Conservation (phyloP, 1,284 basidiomycete genomes). For the Fomitopsis betulina region DNA sequence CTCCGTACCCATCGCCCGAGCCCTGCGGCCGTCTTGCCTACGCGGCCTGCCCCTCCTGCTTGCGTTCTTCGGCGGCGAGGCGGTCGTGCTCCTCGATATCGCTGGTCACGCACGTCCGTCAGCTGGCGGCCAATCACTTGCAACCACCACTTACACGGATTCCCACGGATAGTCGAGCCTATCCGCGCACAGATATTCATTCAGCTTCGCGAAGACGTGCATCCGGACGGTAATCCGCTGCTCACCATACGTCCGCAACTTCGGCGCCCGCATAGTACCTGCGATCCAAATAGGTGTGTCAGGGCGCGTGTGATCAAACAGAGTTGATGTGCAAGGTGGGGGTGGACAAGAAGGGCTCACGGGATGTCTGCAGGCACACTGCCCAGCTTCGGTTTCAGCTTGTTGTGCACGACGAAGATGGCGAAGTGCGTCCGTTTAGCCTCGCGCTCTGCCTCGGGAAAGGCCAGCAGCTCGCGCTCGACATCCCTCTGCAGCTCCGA, state of each 20-base stretch:
- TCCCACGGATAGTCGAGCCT: conserved; percentile 89
- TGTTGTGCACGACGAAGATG: conserved; percentile 95
- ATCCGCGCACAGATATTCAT: conserved; percentile 11
- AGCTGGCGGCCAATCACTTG: conserved; percentile 11
- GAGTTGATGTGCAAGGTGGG: neutral
- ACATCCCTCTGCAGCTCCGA: conserved; percentile 86
- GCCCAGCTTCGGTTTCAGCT: conserved; percentile 81
- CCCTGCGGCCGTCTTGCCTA: neutral
- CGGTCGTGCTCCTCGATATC: conserved; percentile 78
- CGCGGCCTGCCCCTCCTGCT: conserved; percentile 1
- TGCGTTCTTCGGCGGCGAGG: conserved; percentile 36
- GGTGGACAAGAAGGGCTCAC: conserved; percentile 35
- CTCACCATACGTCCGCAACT: conserved; percentile 49
- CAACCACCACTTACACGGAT: conserved; percentile 47
- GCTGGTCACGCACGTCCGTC: conserved; percentile 31
- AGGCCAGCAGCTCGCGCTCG: conserved; percentile 59
- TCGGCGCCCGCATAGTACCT: conserved; percentile 72
- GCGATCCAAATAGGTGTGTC: conserved; percentile 1
- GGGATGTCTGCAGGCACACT: conserved; percentile 60
- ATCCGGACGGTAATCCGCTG: conserved; percentile 8
- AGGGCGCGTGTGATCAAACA: neutral
- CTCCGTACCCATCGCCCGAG: neutral
- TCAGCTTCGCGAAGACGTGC: conserved; percentile 1
- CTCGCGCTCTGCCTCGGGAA: conserved; percentile 69
- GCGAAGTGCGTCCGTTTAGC: conserved; percentile 78